These are phyloP conservation scores for Leccinum boreale DNA, from an alignment of 768 basidiomycete genomes.

Conservation along the genomic window DNA sequence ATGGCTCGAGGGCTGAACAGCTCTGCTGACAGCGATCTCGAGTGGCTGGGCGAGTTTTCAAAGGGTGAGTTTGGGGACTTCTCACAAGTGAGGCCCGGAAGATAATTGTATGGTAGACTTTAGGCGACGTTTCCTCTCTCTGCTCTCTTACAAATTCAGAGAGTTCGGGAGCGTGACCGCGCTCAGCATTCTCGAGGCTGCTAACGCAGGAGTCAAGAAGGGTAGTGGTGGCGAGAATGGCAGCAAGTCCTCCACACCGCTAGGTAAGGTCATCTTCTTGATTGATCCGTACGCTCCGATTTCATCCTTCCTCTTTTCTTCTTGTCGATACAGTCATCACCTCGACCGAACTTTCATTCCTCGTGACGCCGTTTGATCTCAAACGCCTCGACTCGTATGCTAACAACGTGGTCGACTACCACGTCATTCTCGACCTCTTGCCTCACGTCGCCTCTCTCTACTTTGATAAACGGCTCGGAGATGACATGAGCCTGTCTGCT, in stretches of 20 bases:
- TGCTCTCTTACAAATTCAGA: constrained; percentile 92
- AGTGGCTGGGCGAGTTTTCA: constrained; percentile 88
- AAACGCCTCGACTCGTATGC: constrained; percentile 95
- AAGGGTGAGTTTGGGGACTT: constrained; percentile 48
- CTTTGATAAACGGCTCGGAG: constrained; percentile 72
- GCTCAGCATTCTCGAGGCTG: constrained; percentile 85
- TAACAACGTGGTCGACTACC: constrained; percentile 94
- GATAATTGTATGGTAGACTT: constrained; percentile 62
- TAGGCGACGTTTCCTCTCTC: constrained; percentile 79
- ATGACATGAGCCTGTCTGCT: constrained; percentile 68
- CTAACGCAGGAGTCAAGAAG: constrained; percentile 57
- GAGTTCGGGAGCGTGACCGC: constrained; percentile 89
- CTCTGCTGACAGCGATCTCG: constrained; percentile 56
- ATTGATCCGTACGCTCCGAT: background rate
- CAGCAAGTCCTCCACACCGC: constrained; percentile 24
- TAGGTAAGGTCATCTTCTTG: constrained; percentile 13
- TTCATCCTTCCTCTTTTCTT: no score
- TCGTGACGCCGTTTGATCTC: constrained; percentile 89
- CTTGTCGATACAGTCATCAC: constrained; percentile 10
- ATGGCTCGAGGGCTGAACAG: constrained; percentile 88
- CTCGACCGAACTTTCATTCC: constrained; percentile 49
- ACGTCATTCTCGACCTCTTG: constrained; percentile 90
- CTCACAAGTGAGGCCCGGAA: background rate
- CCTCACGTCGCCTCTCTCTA: constrained; percentile 79
- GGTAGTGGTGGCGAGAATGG: constrained; percentile 32